Conservation (phyloP, 2,329 filamentous ascomycete species). For the Penicillium sp. region DNA sequence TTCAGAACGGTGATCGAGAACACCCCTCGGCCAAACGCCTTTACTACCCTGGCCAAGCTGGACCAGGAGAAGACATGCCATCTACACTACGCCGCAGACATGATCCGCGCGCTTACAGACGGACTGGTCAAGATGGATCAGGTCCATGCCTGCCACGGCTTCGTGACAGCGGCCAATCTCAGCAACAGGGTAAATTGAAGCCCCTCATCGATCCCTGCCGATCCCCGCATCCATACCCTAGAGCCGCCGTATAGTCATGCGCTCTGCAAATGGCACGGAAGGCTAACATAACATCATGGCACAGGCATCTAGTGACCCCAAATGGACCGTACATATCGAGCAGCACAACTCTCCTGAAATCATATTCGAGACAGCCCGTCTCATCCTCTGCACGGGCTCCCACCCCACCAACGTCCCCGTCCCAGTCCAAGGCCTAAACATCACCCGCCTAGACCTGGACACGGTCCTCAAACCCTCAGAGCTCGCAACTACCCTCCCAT, state of each 20-base stretch:
- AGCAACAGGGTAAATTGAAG: conserved; percentile 29
- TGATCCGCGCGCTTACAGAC: conserved; percentile 51
- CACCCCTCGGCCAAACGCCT: conserved; percentile 55
- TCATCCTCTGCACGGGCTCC: conserved; percentile 63
- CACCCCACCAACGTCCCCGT: conserved; percentile 50
- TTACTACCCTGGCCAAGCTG: conserved; percentile 55
- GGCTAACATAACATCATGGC: conserved; percentile 14
- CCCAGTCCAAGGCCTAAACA: conserved; percentile 42
- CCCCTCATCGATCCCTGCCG: background rate
- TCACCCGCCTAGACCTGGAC: conserved; percentile 56
- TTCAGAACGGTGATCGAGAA: conserved; percentile 55
- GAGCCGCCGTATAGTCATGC: no score
- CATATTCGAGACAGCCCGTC: conserved; percentile 42
- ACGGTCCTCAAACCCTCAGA: conserved; percentile 56
- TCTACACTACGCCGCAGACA: conserved; percentile 59
- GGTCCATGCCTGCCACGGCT: conserved; percentile 36
- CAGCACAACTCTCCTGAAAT: conserved; percentile 30
- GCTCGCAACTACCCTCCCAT: conserved; percentile 46
- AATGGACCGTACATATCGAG: conserved; percentile 38
- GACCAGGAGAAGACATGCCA: conserved; percentile 60
- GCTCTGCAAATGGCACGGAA: background rate
- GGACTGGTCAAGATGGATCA: conserved; percentile 41
- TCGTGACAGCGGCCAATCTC: conserved; percentile 37
- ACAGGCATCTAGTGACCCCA: conserved; percentile 25
- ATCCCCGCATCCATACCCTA: background rate